Conservation (phyloP, 1,284 basidiomycete species). For the Sutorius eximius region DNA sequence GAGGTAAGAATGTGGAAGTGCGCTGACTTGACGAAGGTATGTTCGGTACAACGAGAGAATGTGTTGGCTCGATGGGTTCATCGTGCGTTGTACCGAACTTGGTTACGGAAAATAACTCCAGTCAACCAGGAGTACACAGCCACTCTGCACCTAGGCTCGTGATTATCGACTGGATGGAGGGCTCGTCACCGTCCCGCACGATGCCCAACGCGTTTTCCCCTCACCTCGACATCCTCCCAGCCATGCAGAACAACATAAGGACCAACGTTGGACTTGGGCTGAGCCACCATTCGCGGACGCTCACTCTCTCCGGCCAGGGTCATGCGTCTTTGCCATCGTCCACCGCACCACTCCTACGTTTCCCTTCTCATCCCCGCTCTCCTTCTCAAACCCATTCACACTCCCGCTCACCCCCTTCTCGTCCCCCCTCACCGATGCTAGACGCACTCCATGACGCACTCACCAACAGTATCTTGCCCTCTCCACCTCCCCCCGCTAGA, state of each 20-base stretch:
- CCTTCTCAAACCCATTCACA: slow-evolving; percentile 11
- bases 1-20: slow-evolving; percentile 31
- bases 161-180: slow-evolving; percentile 16
- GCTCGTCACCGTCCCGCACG: slow-evolving; percentile 7
- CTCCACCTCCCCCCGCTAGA: slow-evolving; percentile 46
- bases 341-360: slow-evolving; percentile 24
- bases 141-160: slow-evolving; percentile 2
- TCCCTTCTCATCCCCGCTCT: slow-evolving; percentile 26
- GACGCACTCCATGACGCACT: slow-evolving; percentile 41
- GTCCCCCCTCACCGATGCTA: slow-evolving; percentile 32
- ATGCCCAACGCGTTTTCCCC: slow-evolving; percentile 3
- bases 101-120: background rate
- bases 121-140: slow-evolving; percentile 6
- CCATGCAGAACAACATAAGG: background rate
- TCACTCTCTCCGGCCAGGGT: slow-evolving; percentile 19
- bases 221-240: slow-evolving; percentile 6
- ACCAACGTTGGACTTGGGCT: slow-evolving; percentile 1
- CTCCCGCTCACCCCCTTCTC: slow-evolving; percentile 14
- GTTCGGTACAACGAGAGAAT: slow-evolving; percentile 28
- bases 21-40: slow-evolving; percentile 34
- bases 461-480: slow-evolving; percentile 41
- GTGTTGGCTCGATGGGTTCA: slow-evolving; percentile 6
- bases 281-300: slow-evolving; percentile 5
- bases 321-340: slow-evolving; percentile 10
- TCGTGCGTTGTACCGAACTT: background rate